These are phyloP conservation scores for Craspedostauros australis DNA, from an alignment of 108 stramenopile species.

Conservation along the genomic window DNA sequence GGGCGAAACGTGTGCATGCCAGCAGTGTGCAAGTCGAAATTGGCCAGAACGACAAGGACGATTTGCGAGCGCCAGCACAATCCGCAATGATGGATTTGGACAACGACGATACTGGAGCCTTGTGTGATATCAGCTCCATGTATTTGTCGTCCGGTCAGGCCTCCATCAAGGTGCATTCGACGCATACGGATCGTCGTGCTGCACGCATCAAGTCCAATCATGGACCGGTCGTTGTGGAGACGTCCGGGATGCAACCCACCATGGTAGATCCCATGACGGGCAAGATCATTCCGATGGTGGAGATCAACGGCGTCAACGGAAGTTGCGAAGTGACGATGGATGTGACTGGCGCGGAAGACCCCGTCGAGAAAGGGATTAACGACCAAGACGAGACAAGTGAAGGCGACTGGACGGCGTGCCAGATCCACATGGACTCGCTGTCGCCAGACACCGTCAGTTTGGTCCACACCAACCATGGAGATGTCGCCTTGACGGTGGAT, in stretches of 20 bases:
- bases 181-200: slow-evolving; percentile 20
- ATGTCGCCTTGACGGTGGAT: slow-evolving; percentile 61
- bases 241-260: slow-evolving; percentile 6
- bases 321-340: slow-evolving; percentile 55
- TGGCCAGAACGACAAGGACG: slow-evolving; percentile 2
- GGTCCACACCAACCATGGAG: slow-evolving; percentile 37
- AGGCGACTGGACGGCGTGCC: slow-evolving; percentile 21
- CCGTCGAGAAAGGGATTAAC: background rate
- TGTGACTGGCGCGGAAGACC: background rate
- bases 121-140: slow-evolving; percentile 71
- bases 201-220: slow-evolving; percentile 76
- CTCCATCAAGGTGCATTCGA: slow-evolving; percentile 5
- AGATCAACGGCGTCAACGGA: slow-evolving; percentile 85
- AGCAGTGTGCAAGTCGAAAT: slow-evolving; percentile 26
- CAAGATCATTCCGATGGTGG: slow-evolving; percentile 33
- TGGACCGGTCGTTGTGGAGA: slow-evolving; percentile 44
- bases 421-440: slow-evolving; percentile 75
- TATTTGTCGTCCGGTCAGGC: slow-evolving; percentile 54
- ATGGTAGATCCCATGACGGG: slow-evolving; percentile 24
- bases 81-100: slow-evolving; percentile 29
- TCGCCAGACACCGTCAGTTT: slow-evolving; percentile 65
- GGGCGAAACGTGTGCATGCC: slow-evolving; percentile 75
- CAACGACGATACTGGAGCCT: slow-evolving; percentile 63
- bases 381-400: background rate
- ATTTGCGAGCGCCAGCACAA: background rate